These are phyloP conservation scores for Xylariaceae sp. DNA, from an alignment of 2,329 filamentous ascomycete species.

Conservation along the genomic window DNA sequence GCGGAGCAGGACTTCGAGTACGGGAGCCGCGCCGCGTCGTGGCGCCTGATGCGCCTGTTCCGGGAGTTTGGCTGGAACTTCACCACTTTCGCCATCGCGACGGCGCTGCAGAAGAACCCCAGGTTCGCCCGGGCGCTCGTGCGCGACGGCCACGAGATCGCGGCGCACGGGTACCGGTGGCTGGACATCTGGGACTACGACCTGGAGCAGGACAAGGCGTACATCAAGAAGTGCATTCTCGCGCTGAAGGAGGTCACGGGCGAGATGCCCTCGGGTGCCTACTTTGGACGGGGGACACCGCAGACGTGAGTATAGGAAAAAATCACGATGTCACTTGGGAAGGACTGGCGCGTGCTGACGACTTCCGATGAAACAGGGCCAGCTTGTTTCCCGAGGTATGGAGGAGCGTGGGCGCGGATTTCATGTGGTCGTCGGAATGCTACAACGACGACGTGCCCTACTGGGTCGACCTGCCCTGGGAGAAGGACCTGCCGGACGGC, in stretches of 20 bases:
- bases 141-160: slow-evolving; percentile 28
- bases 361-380: neutral
- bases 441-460: slow-evolving; percentile 27
- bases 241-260: slow-evolving; percentile 30
- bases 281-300: slow-evolving; percentile 30
- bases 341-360: too few species aligned
- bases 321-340: too few species aligned
- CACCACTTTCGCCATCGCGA: slow-evolving; percentile 36
- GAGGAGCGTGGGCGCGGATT: slow-evolving; percentile 22
- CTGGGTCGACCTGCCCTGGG: slow-evolving; percentile 25
- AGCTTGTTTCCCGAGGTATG: slow-evolving; percentile 22
- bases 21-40: slow-evolving; percentile 24
- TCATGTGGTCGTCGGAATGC: slow-evolving; percentile 25
- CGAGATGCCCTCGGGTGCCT: slow-evolving; percentile 29
- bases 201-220: slow-evolving; percentile 32
- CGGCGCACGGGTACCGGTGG: slow-evolving; percentile 37
- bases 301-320: slow-evolving; percentile 14
- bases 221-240: slow-evolving; percentile 33
- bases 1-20: slow-evolving; percentile 23
- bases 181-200: slow-evolving; percentile 36
- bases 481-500: slow-evolving; percentile 20
- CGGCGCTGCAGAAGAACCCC: slow-evolving; percentile 36
- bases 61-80: slow-evolving; percentile 38
- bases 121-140: slow-evolving; percentile 34
- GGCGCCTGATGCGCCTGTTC: slow-evolving; percentile 36